Percentiles rank a stretch among this genome's conserved stretches.
phyloP scores from a whole-genome alignment of 106 monocot species.

The Allium cepa region DNA sequence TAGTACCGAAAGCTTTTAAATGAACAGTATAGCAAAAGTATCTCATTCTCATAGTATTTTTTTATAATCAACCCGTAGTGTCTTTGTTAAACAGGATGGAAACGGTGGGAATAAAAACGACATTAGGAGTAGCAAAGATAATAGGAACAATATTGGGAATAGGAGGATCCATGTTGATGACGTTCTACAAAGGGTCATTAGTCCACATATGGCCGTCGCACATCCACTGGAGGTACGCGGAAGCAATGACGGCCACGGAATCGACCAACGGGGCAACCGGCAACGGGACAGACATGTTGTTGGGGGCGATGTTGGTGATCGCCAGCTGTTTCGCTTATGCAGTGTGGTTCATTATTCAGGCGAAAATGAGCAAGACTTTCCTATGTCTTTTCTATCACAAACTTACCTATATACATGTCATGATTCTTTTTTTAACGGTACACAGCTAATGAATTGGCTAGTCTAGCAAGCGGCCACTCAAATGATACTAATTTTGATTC shows the following conservation, averaged over 20 bases:
- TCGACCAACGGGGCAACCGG: neutral
- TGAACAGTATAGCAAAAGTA: too few species aligned
- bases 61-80: too few species aligned
- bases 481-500: too few species aligned
- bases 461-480: too few species aligned
- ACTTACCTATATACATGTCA: too few species aligned
- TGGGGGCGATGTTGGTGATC: conserved; percentile 56
- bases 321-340: conserved; percentile 64
- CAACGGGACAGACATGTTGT: conserved; percentile 11
- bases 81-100: conserved; percentile 39
- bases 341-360: conserved; percentile 83
- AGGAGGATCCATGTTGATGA: conserved; percentile 86
- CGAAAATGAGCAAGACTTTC: too few species aligned
- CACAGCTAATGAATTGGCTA: too few species aligned
- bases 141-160: conserved; percentile 57
- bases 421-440: too few species aligned
- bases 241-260: conserved; percentile 2
- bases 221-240: conserved; percentile 72
- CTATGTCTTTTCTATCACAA: too few species aligned
- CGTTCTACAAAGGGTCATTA: conserved; percentile 78
- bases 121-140: conserved; percentile 53
- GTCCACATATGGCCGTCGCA: conserved; percentile 40
- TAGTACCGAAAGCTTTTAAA: too few species aligned
- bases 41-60: too few species aligned
- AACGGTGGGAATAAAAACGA: conserved; percentile 30